These are phyloP conservation scores for Alternaria hordeiaustralica DNA, from an alignment of 2,329 filamentous ascomycete genomes.

Conservation along the genomic window DNA sequence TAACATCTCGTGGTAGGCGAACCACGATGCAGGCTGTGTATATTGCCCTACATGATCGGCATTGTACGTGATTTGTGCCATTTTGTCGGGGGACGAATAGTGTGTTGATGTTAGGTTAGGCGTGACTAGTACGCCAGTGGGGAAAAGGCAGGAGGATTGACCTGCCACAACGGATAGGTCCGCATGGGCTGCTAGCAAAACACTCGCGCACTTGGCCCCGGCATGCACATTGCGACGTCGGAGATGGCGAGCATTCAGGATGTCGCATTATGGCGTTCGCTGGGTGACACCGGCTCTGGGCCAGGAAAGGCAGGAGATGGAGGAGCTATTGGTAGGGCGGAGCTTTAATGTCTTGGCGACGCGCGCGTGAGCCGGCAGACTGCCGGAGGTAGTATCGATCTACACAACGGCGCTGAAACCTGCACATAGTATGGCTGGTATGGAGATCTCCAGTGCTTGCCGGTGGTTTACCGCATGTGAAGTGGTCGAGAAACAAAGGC, in stretches of 20 bases:
- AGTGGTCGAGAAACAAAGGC: background rate
- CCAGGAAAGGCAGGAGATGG: slow-evolving; percentile 13
- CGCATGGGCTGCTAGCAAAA: slow-evolving; percentile 2
- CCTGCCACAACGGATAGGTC: slow-evolving; percentile 9
- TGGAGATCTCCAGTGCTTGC: background rate
- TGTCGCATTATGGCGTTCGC: background rate
- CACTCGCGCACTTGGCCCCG: slow-evolving; percentile 1
- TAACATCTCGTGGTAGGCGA: slow-evolving; percentile 1
- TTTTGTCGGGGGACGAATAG: slow-evolving; percentile 3
- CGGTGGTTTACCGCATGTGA: background rate
- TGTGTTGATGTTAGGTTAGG: background rate
- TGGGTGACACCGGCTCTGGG: background rate
- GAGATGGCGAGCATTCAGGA: background rate
- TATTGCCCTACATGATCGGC: slow-evolving; percentile 5
- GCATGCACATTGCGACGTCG: background rate
- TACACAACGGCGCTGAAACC: background rate
- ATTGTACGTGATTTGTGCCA: background rate
- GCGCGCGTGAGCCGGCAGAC: slow-evolving; percentile 1
- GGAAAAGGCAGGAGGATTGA: slow-evolving; percentile 9
- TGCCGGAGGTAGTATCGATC: slow-evolving; percentile 7
- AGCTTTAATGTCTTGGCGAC: slow-evolving; percentile 2
- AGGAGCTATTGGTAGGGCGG: slow-evolving; percentile 6
- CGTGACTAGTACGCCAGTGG: background rate
- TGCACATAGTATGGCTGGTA: background rate
- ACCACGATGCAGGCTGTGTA: slow-evolving; percentile 3